phyloP scores from a whole-genome alignment of 2,329 filamentous ascomycete genomes.

The Penicillium sp. region DNA sequence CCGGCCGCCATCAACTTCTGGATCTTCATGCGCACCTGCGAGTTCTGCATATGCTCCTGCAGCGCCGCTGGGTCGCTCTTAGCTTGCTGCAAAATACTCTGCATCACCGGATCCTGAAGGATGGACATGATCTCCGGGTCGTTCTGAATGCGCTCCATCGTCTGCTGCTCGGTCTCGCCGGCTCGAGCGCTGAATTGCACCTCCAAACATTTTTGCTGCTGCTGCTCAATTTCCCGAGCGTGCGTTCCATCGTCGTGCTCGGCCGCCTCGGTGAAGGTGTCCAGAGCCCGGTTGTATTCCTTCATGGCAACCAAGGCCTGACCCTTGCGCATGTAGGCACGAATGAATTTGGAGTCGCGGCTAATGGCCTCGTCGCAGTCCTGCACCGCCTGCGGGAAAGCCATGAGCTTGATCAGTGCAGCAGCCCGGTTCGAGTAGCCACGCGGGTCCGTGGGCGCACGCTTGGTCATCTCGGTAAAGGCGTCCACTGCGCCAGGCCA shows the following conservation, averaged over 20 bases:
- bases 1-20: conserved; percentile 92
- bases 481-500: conserved; percentile 93
- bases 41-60: conserved; percentile 96
- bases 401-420: conserved; percentile 92
- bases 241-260: conserved; percentile 77
- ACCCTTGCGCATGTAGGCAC: conserved; percentile 92
- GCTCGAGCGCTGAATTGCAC: conserved; percentile 87
- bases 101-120: conserved; percentile 95
- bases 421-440: conserved; percentile 97
- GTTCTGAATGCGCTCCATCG: conserved; percentile 78
- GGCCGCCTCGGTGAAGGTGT: conserved; percentile 75
- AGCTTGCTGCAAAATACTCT: conserved; percentile 92
- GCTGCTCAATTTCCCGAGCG: conserved; percentile 82
- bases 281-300: conserved; percentile 91
- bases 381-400: conserved; percentile 85
- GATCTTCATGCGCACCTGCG: conserved; percentile 75
- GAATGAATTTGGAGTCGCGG: conserved; percentile 85
- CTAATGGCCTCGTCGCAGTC: conserved; percentile 91
- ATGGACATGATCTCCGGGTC: conserved; percentile 93
- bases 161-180: conserved; percentile 94
- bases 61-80: conserved; percentile 88
- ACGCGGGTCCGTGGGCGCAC: conserved; percentile 82
- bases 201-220: conserved; percentile 85
- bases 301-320: conserved; percentile 96
- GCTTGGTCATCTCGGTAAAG: conserved; percentile 95